Evolutionary conservation across 352 stramenopile species (phyloP), one percentile per base, ranked within the genome.

Genomic region (Globisporangium lucens): DNA sequence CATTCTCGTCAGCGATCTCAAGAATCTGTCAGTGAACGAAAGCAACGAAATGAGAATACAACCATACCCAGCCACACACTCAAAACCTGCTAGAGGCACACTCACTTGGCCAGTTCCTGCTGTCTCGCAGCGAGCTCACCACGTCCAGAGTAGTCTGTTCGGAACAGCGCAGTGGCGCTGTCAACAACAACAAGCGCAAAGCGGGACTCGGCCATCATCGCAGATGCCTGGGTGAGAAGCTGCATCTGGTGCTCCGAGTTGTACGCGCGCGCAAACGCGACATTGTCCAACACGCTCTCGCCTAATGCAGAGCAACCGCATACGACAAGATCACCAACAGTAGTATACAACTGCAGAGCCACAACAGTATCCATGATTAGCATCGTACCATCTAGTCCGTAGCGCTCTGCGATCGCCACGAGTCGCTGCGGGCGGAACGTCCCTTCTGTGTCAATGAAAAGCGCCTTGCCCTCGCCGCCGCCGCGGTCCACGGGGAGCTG

Each of bases 191-290:
- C 87, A 7, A 99, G 87, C 7, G 93, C 93, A 67, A 97, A 99
- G 30, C 97, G 84, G 58, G 97, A 97, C 76, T 99, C 97, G 3
- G 93, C 87, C 97, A 99, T 99, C 92, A 99, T 99, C 20, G 96
- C 97, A 15, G 96, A 98, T 13, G 97, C 97, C 74, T 99, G 96
- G 62, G 98, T 93, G 55, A 99, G 87, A 27, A 99, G 79, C 73
- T 97, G 83, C 89, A 99, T 98, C 77, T 99, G 98, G 75, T 99
- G 98, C 69, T 99, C 98, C 52, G 94, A 99, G 80, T 99, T 99
- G 84, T 99, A 98, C 13, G 98, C 98, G 59, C 98, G 91, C 22
- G 98, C 98, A 69, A 98, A 99, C 5, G 97, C 97, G 17, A 99
- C 97, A 82, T 99, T 99, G 65, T 99, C 98, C 51, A 99, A 82